Conservation (phyloP, 2,329 filamentous ascomycete species). For the Cladosporium sp. region DNA sequence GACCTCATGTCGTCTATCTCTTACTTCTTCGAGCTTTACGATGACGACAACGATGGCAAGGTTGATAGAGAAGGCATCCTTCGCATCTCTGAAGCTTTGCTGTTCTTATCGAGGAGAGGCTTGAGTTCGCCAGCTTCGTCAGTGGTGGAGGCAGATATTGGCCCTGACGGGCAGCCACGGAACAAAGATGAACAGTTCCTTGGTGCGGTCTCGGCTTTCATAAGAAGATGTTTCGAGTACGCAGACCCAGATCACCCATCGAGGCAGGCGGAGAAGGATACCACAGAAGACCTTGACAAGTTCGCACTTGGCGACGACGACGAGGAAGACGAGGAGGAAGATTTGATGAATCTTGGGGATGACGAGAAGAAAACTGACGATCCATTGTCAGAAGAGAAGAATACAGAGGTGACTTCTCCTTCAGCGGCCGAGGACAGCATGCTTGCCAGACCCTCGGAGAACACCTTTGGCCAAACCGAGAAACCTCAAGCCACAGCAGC, state of each 20-base stretch:
- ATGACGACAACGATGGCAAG: conserved; percentile 85
- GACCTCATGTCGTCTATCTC: conserved; percentile 98
- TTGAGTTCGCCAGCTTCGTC: conserved; percentile 69
- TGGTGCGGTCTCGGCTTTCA: conserved; percentile 92
- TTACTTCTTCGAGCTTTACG: conserved; percentile 97
- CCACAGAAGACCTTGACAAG: conserved; percentile 52
- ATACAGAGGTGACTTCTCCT: conserved; percentile 24
- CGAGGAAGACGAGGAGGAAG: conserved; percentile 32
- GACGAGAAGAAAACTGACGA: conserved; percentile 26
- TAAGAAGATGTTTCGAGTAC: conserved; percentile 95
- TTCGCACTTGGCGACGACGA: conserved; percentile 78
- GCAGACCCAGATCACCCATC: conserved; percentile 75
- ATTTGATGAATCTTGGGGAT: conserved; percentile 63
- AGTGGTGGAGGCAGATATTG: conserved; percentile 33
- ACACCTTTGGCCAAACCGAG: conserved; percentile 39
- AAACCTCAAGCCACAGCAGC: conserved; percentile 70
- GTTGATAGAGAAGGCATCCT: conserved; percentile 95
- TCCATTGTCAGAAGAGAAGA: conserved; percentile 7
- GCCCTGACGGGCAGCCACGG: conserved; percentile 38
- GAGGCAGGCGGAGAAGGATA: conserved; percentile 33
- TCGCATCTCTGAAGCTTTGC: conserved; percentile 86
- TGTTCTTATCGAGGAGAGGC: conserved; percentile 89
- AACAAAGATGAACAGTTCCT: conserved; percentile 85
- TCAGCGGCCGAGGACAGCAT: conserved; percentile 29
- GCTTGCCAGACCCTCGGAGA: conserved; percentile 32